These are phyloP conservation scores for Hirschfeldia incana DNA, from an alignment of 345 rosid genomes.

Conservation along the genomic window DNA sequence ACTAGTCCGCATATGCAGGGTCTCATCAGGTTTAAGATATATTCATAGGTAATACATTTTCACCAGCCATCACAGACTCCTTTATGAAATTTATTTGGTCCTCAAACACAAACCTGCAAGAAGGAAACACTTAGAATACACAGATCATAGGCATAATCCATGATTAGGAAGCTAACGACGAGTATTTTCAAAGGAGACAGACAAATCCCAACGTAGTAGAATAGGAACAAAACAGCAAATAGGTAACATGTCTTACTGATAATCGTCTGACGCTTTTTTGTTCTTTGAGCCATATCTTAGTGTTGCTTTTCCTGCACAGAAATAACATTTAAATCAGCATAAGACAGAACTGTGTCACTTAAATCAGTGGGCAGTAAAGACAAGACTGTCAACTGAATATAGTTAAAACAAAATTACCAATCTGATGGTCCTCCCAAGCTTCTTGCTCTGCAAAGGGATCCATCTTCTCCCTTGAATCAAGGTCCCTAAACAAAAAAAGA, in stretches of 20 bases:
- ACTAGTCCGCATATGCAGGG: constrained; percentile 16
- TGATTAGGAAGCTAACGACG: constrained; percentile 1
- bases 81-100: constrained; percentile 91
- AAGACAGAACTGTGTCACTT: constrained; percentile 21
- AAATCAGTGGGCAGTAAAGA: constrained; percentile 16
- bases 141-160: constrained; percentile 14
- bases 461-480: constrained; percentile 77
- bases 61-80: constrained; percentile 85
- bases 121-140: not conserved
- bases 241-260: constrained; percentile 56
- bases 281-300: constrained; percentile 83
- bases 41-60: constrained; percentile 52
- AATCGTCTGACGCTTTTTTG: constrained; percentile 64
- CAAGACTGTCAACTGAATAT: not conserved
- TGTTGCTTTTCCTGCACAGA: constrained; percentile 74
- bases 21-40: constrained; percentile 9
- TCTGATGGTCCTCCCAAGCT: constrained; percentile 99
- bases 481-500: constrained; percentile 47
- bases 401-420: constrained; percentile 49
- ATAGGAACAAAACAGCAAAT: constrained; percentile 10
- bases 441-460: constrained; percentile 99
- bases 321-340: constrained; percentile 15
- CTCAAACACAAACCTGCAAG: constrained; percentile 78
- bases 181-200: constrained; percentile 11
- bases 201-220: not conserved